These are phyloP conservation scores for Vitis amurensis DNA, from an alignment of 164 flowering plant species.

Conservation along the genomic window DNA sequence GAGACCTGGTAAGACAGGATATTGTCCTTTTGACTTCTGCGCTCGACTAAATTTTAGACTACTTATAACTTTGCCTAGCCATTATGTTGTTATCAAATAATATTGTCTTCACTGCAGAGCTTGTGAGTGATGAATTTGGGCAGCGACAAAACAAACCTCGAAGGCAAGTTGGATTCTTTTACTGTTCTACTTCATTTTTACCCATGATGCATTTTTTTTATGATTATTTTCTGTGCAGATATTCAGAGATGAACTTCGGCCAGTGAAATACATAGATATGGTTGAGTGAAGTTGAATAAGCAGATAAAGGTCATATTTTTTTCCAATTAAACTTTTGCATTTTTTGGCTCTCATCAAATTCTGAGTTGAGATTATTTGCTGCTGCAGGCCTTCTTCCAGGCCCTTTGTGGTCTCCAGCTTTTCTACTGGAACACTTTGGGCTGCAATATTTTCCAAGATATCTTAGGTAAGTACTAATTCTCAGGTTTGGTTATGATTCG, in stretches of 20 bases:
- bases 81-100: not conserved
- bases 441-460: constrained; percentile 38
- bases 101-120: constrained; percentile 41
- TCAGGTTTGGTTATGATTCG: not conserved
- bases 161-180: constrained; percentile 50
- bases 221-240: constrained; percentile 45
- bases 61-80: not conserved
- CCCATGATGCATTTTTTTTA: not conserved
- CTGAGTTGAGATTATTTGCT: constrained; percentile 26
- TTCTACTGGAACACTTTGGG: constrained; percentile 79
- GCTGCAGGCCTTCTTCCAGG: constrained; percentile 52
- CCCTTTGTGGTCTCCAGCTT: constrained; percentile 72
- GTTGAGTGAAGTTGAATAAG: constrained; percentile 44
- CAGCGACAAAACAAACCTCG: constrained; percentile 94
- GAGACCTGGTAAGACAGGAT: constrained; percentile 55
- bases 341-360: constrained; percentile 14
- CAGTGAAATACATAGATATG: constrained; percentile 53
- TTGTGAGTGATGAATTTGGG: constrained; percentile 68
- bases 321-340: not conserved
- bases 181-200: not conserved
- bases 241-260: constrained; percentile 94
- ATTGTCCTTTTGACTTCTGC: not conserved
- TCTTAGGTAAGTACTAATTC: constrained; percentile 46
- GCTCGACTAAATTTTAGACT: not conserved
- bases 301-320: constrained; percentile 34